phyloP scores from a whole-genome alignment of 2,329 filamentous ascomycete genomes.

The Botrytis aclada region DNA sequence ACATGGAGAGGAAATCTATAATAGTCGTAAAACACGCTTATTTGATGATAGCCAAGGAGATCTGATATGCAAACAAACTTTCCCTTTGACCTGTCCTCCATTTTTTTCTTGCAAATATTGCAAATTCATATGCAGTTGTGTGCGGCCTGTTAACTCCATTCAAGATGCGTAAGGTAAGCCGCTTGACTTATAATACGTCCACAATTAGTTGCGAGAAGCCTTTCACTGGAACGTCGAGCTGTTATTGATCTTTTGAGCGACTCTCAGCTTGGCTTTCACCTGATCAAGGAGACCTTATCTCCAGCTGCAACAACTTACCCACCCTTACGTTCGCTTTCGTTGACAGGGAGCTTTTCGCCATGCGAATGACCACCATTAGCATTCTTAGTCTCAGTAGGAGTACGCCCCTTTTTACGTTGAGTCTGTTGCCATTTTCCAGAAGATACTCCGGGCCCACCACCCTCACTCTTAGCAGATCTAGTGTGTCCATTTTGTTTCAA shows the following conservation, averaged over 20 bases:
- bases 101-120: not conserved
- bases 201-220: not conserved
- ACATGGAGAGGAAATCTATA: slow-evolving; percentile 21
- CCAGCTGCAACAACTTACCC: slow-evolving; percentile 43
- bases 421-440: slow-evolving; percentile 57
- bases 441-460: slow-evolving; percentile 35
- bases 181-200: not conserved
- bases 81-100: not conserved
- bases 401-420: slow-evolving; percentile 52
- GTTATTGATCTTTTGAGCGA: not conserved
- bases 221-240: not conserved
- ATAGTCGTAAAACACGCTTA: slow-evolving; percentile 10
- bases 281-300: not conserved
- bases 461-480: slow-evolving; percentile 54
- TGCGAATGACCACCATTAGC: slow-evolving; percentile 43
- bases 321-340: slow-evolving; percentile 60
- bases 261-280: not conserved
- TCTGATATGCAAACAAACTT: slow-evolving; percentile 16
- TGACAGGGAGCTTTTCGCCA: slow-evolving; percentile 55
- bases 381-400: slow-evolving; percentile 46
- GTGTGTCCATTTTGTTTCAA: slow-evolving; percentile 52
- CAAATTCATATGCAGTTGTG: not conserved
- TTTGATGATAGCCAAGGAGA: slow-evolving; percentile 13
- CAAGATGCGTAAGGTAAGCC: not conserved
- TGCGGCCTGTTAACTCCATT: not conserved